Evolutionary conservation across 2,329 filamentous ascomycete genomes (phyloP).

Genomic region (Calonectria pteridis): DNA sequence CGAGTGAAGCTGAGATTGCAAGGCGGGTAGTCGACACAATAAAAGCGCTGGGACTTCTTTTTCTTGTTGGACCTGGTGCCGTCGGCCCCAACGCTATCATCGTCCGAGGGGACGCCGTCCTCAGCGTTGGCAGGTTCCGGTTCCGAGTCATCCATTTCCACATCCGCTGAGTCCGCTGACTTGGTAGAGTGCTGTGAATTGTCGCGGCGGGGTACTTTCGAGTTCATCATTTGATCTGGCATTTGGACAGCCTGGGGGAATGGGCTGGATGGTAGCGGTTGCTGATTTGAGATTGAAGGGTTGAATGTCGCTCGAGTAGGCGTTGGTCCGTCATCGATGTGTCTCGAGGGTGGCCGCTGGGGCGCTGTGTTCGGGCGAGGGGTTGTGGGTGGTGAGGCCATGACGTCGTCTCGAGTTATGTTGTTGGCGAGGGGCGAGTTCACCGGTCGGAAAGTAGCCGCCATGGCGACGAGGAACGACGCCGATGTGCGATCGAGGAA

Average conservation of each 20-base stretch:
- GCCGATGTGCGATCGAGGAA: constrained; percentile 20
- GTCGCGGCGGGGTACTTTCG: constrained; percentile 55
- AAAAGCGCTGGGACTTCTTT: constrained; percentile 97
- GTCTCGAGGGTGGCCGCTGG: constrained; percentile 43
- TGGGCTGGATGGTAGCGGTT: constrained; percentile 65
- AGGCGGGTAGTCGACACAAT: constrained; percentile 93
- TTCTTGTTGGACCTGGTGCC: constrained; percentile 84
- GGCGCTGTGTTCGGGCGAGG: constrained; percentile 53
- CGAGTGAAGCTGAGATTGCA: constrained; percentile 95
- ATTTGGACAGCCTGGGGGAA: constrained; percentile 65
- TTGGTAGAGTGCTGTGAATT: constrained; percentile 72
- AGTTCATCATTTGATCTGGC: constrained; percentile 56
- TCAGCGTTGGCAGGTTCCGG: constrained; percentile 66
- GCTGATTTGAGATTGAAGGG: constrained; percentile 59
- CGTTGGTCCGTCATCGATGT: constrained; percentile 65
- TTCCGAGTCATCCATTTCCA: constrained; percentile 83
- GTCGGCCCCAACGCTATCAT: constrained; percentile 73
- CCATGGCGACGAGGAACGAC: constrained; percentile 53
- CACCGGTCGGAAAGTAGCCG: constrained; percentile 62
- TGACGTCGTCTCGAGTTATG: constrained; percentile 50
- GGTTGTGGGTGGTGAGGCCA: constrained; percentile 52
- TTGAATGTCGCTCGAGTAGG: constrained; percentile 72
- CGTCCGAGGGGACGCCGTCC: constrained; percentile 71
- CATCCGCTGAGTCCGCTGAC: constrained; percentile 74
- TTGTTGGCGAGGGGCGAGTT: constrained; percentile 56